A percentile compares a stretch with the other conserved stretches of the same genome.
Conservation (phyloP, 306 rosid genomes). For the Citrullus colocynthis region DNA sequence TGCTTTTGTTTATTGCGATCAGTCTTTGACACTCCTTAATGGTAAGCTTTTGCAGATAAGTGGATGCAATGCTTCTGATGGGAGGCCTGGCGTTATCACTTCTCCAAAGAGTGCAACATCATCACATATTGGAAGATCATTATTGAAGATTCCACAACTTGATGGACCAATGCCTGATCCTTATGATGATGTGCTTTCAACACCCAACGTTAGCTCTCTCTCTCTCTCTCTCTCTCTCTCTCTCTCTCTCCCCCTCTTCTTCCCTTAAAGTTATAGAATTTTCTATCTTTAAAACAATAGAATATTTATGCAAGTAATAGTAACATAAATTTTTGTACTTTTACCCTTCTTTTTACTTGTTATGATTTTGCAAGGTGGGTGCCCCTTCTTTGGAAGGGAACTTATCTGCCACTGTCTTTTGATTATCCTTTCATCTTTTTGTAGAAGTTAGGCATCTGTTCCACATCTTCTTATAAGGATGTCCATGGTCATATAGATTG, state of each 20-base stretch:
- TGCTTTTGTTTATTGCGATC: not conserved
- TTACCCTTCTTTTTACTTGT: not conserved
- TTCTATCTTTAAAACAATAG: not conserved
- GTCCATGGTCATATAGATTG: not conserved
- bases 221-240: not conserved
- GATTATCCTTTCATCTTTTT: not conserved
- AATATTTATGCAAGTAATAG: not conserved
- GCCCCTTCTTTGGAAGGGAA: not conserved
- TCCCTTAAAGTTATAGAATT: not conserved
- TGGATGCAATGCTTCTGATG: slow-evolving; percentile 46
- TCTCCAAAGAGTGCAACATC: slow-evolving; percentile 27
- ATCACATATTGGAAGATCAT: slow-evolving; percentile 20
- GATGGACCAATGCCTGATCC: slow-evolving; percentile 89
- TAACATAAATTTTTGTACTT: not conserved
- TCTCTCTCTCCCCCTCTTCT: not conserved
- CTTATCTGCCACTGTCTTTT: not conserved
- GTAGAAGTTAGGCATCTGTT: not conserved
- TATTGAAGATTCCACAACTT: slow-evolving; percentile 78
- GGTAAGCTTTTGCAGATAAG: slow-evolving; percentile 35
- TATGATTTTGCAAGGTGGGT: not conserved
- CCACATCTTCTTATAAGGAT: not conserved
- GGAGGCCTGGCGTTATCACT: slow-evolving; percentile 6
- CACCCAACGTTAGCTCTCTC: slow-evolving; percentile 72
- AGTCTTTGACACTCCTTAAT: slow-evolving; percentile 10
- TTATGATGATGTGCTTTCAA: slow-evolving; percentile 81